A percentile compares a stretch with the other conserved stretches of the same genome.
Evolutionary conservation across 495 filamentous ascomycete genomes (phyloP).

Genomic region (Xylaria palmicola): DNA sequence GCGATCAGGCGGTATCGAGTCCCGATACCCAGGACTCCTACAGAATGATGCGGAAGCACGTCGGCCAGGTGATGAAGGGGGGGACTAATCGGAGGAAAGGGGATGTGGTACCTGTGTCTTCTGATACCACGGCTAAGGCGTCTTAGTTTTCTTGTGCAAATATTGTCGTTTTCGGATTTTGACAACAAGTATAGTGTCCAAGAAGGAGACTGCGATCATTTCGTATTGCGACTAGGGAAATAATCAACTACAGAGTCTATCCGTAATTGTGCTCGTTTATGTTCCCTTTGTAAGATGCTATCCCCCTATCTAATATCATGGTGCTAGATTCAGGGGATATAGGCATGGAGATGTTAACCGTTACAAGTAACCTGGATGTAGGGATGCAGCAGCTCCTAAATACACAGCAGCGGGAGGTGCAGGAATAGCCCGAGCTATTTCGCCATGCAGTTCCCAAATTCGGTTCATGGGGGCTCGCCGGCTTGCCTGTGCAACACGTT

Average conservation of each 20-base stretch:
- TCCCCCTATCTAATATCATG: too few species aligned
- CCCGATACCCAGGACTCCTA: slow-evolving; percentile 9
- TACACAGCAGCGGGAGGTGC: too few species aligned
- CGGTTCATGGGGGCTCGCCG: too few species aligned
- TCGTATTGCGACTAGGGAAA: background rate
- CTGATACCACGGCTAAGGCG: slow-evolving; percentile 3
- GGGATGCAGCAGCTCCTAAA: too few species aligned
- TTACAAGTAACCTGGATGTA: too few species aligned
- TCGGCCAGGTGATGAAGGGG: slow-evolving; percentile 14
- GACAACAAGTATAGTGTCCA: background rate
- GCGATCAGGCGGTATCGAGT: slow-evolving; percentile 16
- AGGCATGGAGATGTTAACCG: too few species aligned
- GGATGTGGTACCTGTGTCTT: slow-evolving; percentile 13
- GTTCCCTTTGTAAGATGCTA: background rate
- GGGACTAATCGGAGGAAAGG: slow-evolving; percentile 10
- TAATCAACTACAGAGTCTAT: background rate
- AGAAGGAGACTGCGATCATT: background rate
- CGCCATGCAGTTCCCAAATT: too few species aligned
- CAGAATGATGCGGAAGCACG: slow-evolving; percentile 6
- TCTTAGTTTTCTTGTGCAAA: too few species aligned
- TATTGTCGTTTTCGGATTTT: too few species aligned
- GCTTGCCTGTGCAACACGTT: too few species aligned
- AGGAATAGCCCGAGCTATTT: too few species aligned
- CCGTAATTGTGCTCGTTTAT: background rate
- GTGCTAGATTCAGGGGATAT: too few species aligned